These are phyloP conservation scores for Botrytis deweyae DNA, from an alignment of 2,329 filamentous ascomycete species.

Conservation along the genomic window DNA sequence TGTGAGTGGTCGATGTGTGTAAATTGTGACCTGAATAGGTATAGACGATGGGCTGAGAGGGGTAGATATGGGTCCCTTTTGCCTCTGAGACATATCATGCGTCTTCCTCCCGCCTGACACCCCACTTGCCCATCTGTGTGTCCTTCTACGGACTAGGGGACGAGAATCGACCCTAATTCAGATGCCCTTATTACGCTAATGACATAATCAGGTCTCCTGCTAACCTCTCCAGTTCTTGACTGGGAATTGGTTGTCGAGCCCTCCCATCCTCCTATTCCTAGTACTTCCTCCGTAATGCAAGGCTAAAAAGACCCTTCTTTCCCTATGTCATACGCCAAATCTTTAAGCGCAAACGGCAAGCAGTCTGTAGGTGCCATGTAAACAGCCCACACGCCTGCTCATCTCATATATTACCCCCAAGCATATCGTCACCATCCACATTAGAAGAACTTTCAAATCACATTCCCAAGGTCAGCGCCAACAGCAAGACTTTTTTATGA, in stretches of 20 bases:
- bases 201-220: constrained; percentile 2
- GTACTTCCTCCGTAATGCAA: not conserved
- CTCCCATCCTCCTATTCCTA: not conserved
- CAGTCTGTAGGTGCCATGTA: too few species aligned
- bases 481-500: not conserved
- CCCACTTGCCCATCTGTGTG: not conserved
- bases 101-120: constrained; percentile 12
- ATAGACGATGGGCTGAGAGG: not conserved
- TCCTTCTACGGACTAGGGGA: not conserved
- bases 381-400: not conserved
- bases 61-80: constrained; percentile 2
- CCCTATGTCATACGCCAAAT: not conserved
- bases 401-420: not conserved
- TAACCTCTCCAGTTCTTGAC: not conserved
- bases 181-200: constrained; percentile 8
- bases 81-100: constrained; percentile 13
- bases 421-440: not conserved
- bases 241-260: not conserved
- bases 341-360: too few species aligned
- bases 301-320: not conserved
- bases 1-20: constrained; percentile 3
- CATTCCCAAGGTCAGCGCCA: not conserved
- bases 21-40: constrained; percentile 10
- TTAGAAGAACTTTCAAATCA: not conserved
- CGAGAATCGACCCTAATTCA: not conserved